Evolutionary conservation across 208 protist genomes (phyloP), one percentile per base, ranked within the genome.

Genomic region (Hexamita inflata): DNA sequence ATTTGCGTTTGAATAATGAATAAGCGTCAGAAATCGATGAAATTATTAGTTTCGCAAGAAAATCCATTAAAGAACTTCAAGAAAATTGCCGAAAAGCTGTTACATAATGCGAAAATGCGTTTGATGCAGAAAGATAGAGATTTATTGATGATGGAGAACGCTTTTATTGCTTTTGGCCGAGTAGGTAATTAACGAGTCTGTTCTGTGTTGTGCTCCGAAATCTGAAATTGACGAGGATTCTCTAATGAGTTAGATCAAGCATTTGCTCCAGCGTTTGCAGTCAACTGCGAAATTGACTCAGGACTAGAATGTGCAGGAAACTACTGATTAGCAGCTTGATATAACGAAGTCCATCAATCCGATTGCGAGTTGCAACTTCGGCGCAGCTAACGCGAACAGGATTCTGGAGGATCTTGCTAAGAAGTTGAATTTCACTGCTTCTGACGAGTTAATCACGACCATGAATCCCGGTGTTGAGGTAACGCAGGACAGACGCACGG

Each of bases 111-210:
- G 64, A 70, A n/a, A 45, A 13, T n/a, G 64, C 64, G 38, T 70
- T 70, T 38, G 38, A 70, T 38, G 64, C 26, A n/a, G 64, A 70
- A 11, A n/a, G 64, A 49, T 7, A 9, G 2, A n/a, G 9, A 32
- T 70, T 70, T 49, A 70, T 70, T n/a, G n/a, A 40, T 28, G 35
- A 45, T 45, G 7, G 64, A 70, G n/a, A 70, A 70, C 38, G 35
- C 64, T n/a, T 13, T 34, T 70, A n/a, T 70, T 70, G 4, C 35
- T 70, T 15, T 45, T 70, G 9, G 64, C 64, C 28, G 64, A 70
- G 35, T 38, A 70, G 64, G 38, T 70, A 11, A 70, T 70, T 38
- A 70, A 70, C 40, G 64, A 70, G 64, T 70, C 64, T n/a, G 40
- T 70, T n/a, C 32, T 70, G 19, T 70, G 64, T n/a, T 29, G 9